A percentile compares a stretch with the other conserved stretches of the same genome.
phyloP scores from a whole-genome alignment of 768 basidiomycete genomes.

The Phylloporus sp. region DNA sequence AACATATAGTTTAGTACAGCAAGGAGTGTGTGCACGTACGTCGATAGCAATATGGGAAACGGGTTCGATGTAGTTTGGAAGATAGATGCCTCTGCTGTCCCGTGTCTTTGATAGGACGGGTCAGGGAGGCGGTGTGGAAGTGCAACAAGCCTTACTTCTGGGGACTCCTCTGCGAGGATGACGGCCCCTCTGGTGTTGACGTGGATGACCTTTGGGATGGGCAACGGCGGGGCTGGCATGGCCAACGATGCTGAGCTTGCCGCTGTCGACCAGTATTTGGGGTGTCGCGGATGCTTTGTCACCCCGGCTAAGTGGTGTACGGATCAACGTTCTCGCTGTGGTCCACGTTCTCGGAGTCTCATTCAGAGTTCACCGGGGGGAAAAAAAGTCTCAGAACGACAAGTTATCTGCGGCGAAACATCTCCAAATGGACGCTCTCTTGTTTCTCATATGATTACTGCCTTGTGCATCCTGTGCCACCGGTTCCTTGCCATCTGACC shows the following conservation, averaged over 20 bases:
- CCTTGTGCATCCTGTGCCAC: too few relatives aligned
- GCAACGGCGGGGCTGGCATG: constrained; percentile 62
- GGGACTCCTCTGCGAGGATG: constrained; percentile 91
- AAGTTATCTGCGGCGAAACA: too few relatives aligned
- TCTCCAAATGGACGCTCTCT: too few relatives aligned
- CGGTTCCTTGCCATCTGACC: too few relatives aligned
- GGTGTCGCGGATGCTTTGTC: constrained; percentile 14
- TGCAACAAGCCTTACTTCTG: constrained; percentile 58
- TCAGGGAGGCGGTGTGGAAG: constrained; percentile 12
- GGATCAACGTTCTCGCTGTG: too few relatives aligned
- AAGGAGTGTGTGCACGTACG: constrained; percentile 48
- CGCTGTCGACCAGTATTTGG: constrained; percentile 13
- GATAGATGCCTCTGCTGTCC: constrained; percentile 94
- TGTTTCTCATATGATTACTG: too few relatives aligned
- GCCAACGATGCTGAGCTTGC: constrained; percentile 12
- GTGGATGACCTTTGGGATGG: constrained; percentile 82
- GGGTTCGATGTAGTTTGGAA: constrained; percentile 96
- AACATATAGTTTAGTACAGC: constrained; percentile 1
- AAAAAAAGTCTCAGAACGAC: too few relatives aligned
- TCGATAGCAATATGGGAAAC: constrained; percentile 98
- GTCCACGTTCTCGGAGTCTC: constrained; percentile 4
- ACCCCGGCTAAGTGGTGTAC: constrained; percentile 6
- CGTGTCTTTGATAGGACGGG: constrained; percentile 54
- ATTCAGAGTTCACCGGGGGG: background rate
- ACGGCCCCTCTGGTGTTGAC: constrained; percentile 94